Evolutionary conservation across 106 monocot genomes (phyloP), one percentile per base, ranked within the genome.

Genomic region (Allium sativum): DNA sequence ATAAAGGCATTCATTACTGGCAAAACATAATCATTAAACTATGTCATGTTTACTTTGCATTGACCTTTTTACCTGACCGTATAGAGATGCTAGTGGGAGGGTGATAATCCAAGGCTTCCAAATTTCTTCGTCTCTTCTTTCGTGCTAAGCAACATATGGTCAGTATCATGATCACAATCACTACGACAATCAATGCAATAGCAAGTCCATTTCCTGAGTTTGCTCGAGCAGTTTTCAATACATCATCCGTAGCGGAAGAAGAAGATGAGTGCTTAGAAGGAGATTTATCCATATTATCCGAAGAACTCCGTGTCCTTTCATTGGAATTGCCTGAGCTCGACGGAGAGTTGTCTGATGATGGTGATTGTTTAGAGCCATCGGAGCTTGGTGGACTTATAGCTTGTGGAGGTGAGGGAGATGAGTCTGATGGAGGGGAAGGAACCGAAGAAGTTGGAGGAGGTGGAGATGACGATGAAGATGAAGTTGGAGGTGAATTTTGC

Each of bases 51-150:
- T 31, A 31, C 31, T 31, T 31, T 31, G 31, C 31, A 31, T 42
- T 16, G 5, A 43, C 45, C n/a, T 21, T 47, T 70, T 62, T 67
- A 86, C 86, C 76, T 76, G 81, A 62, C 44, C 64, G 62, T 31
- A 62, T 52, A n/a, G 72, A 70, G 44, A 66, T 68, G 61, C 40
- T 71, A 53, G 44, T 15, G 5, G 75, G 76, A 47, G 76, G 71
- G 40, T 58, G 55, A 11, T 82, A 79, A 19, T 68, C 61, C 56
- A 71, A 66, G 4, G 40, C 64, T 48, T 76, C 53, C 55, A 48
- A 13, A 44, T 42, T 76, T 45, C 48, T 77, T 52, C 47, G 74
- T 53, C 57, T 81, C 62, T 56, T 86, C 64, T 43, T 76, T 18
- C 14, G 13, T 18, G 56, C 10, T 16, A 68, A 41, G 15, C 48